Conservation (phyloP, 2,329 filamentous ascomycete genomes). For the Penicillium sp. region DNA sequence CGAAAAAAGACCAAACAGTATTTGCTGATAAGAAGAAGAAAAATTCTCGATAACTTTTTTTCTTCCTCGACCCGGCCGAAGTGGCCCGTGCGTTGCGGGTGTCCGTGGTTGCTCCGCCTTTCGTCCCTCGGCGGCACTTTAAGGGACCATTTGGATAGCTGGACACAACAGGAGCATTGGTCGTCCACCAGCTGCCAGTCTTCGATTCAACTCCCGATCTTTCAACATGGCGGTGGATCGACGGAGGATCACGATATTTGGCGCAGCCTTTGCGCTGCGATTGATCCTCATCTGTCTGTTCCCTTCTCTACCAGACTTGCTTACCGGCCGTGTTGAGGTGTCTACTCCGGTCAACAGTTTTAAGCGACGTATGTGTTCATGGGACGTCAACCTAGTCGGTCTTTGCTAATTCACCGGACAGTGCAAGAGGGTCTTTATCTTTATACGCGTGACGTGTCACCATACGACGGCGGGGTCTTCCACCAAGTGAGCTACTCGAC, state of each 20-base stretch:
- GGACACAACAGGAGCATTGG: not conserved
- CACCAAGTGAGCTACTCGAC: constrained; percentile 49
- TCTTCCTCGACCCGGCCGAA: constrained; percentile 19
- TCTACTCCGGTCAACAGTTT: constrained; percentile 97
- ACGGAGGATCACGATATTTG: constrained; percentile 63
- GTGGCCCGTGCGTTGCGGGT: constrained; percentile 30
- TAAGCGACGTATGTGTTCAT: constrained; percentile 67
- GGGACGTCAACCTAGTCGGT: too few species aligned
- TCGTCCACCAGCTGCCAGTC: not conserved
- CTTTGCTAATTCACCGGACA: constrained; percentile 30
- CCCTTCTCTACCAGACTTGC: constrained; percentile 72
- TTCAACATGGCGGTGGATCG: constrained; percentile 48
- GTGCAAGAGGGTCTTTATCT: constrained; percentile 96
- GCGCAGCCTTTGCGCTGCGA: constrained; percentile 69
- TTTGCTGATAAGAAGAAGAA: constrained; percentile 32
- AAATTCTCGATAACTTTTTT: constrained; percentile 36
- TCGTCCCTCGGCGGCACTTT: constrained; percentile 7
- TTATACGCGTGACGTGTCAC: constrained; percentile 92
- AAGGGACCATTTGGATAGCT: constrained; percentile 16
- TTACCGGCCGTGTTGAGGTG: constrained; percentile 89
- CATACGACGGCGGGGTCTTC: constrained; percentile 87
- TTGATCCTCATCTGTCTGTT: constrained; percentile 75
- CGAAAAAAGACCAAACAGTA: constrained; percentile 15
- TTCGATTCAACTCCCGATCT: constrained; percentile 7
- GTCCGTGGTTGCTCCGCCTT: constrained; percentile 15